A percentile compares a stretch with the other conserved stretches of the same genome.
Conservation (phyloP, 78 protist species). For the Dictyostelium intermedium region DNA sequence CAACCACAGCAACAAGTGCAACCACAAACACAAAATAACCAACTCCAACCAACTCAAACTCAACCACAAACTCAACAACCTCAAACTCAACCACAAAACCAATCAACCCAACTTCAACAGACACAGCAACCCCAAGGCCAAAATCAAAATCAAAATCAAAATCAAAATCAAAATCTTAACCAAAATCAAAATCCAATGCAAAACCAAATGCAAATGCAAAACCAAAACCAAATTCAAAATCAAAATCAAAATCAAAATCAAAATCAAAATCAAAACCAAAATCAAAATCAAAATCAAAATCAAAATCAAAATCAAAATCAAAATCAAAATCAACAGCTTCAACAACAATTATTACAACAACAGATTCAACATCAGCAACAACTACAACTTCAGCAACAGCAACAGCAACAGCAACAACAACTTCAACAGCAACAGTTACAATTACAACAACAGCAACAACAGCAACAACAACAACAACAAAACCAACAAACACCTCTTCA, state of each 20-base stretch:
- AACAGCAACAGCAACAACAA: neutral
- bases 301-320: neutral
- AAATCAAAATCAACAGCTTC: neutral
- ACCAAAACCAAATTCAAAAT: neutral
- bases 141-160: neutral
- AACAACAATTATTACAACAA: no score
- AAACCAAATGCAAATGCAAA: neutral
- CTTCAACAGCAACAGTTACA: neutral
- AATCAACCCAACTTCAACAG: neutral
- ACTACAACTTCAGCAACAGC: neutral
- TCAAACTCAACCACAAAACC: neutral
- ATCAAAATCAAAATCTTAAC: no score
- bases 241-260: neutral
- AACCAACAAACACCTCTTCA: neutral
- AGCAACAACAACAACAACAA: neutral
- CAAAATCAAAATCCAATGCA: neutral
- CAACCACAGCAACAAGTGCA: neutral
- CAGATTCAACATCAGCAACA: neutral
- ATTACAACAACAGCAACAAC: neutral
- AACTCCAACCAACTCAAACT: no score
- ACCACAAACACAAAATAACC: neutral
- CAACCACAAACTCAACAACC: neutral
- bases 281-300: neutral
- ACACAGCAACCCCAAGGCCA: neutral
- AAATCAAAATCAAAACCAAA: neutral